Percentiles rank a stretch among this genome's conserved stretches.
phyloP scores from a whole-genome alignment of 2,329 filamentous ascomycete genomes.

The Trichoderma simmonsii region DNA sequence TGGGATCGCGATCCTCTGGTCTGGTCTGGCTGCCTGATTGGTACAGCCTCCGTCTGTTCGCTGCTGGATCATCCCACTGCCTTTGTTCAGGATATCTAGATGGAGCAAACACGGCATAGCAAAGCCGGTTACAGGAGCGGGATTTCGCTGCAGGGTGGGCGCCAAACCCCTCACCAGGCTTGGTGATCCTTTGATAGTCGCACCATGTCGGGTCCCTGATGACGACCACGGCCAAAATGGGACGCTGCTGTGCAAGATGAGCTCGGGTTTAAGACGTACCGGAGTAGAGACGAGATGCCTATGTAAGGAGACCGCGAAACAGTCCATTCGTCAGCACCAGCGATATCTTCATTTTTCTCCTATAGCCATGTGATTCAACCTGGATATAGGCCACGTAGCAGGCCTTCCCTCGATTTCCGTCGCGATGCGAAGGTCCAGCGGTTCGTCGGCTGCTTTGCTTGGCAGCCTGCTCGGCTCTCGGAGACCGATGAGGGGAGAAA shows the following conservation, averaged over 20 bases:
- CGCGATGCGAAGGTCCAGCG: background rate
- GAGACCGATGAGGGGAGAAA: conserved; percentile 13
- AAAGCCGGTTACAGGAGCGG: conserved; percentile 6
- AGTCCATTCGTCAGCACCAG: background rate
- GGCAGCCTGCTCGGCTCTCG: background rate
- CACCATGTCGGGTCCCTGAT: background rate
- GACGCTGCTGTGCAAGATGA: background rate
- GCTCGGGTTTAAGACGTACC: background rate
- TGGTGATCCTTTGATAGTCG: background rate
- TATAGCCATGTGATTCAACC: background rate
- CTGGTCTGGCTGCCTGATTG: background rate
- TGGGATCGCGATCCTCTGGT: background rate
- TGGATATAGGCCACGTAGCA: background rate
- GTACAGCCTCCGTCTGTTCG: background rate
- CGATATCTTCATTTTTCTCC: background rate
- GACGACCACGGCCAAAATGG: background rate
- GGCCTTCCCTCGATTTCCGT: background rate
- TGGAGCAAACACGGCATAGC: background rate
- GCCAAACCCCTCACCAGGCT: background rate
- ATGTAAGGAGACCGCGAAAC: background rate
- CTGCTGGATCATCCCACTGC: background rate
- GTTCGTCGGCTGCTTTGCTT: background rate
- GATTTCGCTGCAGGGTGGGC: background rate
- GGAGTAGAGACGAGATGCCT: background rate
- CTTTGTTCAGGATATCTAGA: background rate